These are phyloP conservation scores for Hortaea werneckii DNA, from an alignment of 2,329 filamentous ascomycete genomes.

Conservation along the genomic window DNA sequence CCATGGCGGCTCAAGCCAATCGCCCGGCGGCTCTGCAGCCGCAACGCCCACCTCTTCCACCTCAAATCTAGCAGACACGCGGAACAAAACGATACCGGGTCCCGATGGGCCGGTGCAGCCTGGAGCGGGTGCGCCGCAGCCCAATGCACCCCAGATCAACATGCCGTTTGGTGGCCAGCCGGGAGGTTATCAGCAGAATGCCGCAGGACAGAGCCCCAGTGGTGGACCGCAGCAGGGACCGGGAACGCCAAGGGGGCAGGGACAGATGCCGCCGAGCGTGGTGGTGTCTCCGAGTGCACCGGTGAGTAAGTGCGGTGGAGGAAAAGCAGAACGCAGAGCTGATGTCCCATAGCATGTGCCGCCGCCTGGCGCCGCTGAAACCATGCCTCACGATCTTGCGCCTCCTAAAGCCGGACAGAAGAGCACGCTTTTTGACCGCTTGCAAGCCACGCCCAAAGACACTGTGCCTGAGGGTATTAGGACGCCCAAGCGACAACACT, in stretches of 20 bases:
- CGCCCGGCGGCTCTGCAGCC: constrained; percentile 51
- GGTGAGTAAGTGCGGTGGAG: constrained; percentile 44
- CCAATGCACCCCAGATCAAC: constrained; percentile 15
- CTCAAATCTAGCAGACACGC: constrained; percentile 72
- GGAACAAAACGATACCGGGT: constrained; percentile 67
- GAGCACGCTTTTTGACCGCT: constrained; percentile 74
- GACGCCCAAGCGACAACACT: constrained; percentile 93
- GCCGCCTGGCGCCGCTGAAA: constrained; percentile 86
- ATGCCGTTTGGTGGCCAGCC: constrained; percentile 11
- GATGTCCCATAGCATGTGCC: constrained; percentile 61
- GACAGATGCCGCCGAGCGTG: constrained; percentile 55
- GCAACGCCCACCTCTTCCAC: constrained; percentile 81
- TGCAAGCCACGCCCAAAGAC: constrained; percentile 92
- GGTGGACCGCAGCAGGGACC: constrained; percentile 8
- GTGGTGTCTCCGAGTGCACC: constrained; percentile 91
- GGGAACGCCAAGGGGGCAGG: constrained; percentile 20
- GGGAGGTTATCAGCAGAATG: constrained; percentile 10
- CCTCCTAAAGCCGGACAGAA: constrained; percentile 88
- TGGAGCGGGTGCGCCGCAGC: constrained; percentile 36
- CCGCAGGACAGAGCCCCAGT: constrained; percentile 2
- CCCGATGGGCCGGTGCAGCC: constrained; percentile 24
- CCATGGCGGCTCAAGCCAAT: constrained; percentile 45
- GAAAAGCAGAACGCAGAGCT: constrained; percentile 1
- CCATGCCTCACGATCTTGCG: constrained; percentile 93
- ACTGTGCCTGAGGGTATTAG: constrained; percentile 79